These are phyloP conservation scores for Anastatica hierochuntica DNA, from an alignment of 345 rosid species.

Conservation along the genomic window DNA sequence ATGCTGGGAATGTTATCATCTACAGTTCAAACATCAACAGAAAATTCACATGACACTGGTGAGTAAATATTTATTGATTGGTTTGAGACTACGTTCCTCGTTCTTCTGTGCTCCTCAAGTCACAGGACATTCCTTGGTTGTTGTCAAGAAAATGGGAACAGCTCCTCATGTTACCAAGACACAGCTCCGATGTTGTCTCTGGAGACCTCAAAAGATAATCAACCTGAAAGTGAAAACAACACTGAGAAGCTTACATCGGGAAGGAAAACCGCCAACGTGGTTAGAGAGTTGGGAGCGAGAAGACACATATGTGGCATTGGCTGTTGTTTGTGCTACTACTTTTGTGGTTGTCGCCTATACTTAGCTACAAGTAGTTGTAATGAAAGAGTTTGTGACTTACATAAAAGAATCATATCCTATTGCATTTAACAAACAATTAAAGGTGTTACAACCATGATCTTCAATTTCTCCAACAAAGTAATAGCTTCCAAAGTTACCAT, in stretches of 20 bases:
- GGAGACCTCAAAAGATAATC: slow-evolving; percentile 23
- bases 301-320: slow-evolving; percentile 78
- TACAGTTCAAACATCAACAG: slow-evolving; percentile 52
- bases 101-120: too few relatives aligned
- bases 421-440: too few relatives aligned
- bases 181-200: slow-evolving; percentile 32
- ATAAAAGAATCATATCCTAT: too few relatives aligned
- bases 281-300: slow-evolving; percentile 86
- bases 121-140: slow-evolving; percentile 40
- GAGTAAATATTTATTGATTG: slow-evolving; percentile 16
- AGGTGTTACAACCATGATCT: too few relatives aligned
- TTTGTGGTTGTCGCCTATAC: slow-evolving; percentile 71
- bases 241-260: slow-evolving; percentile 34
- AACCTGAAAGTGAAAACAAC: slow-evolving; percentile 20
- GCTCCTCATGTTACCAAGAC: slow-evolving; percentile 36
- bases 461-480: too few relatives aligned
- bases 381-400: slow-evolving; percentile 15
- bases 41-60: slow-evolving; percentile 80
- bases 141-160: slow-evolving; percentile 56
- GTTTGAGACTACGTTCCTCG: background rate
- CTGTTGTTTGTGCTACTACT: slow-evolving; percentile 69
- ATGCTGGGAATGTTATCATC: slow-evolving; percentile 91
- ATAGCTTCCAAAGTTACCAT: too few relatives aligned
- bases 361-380: slow-evolving; percentile 57
- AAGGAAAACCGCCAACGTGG: slow-evolving; percentile 69